A percentile compares a stretch with the other conserved stretches of the same genome.
These are phyloP conservation scores for Tuber calosporum DNA, from an alignment of 495 filamentous ascomycete genomes.

Conservation along the genomic window DNA sequence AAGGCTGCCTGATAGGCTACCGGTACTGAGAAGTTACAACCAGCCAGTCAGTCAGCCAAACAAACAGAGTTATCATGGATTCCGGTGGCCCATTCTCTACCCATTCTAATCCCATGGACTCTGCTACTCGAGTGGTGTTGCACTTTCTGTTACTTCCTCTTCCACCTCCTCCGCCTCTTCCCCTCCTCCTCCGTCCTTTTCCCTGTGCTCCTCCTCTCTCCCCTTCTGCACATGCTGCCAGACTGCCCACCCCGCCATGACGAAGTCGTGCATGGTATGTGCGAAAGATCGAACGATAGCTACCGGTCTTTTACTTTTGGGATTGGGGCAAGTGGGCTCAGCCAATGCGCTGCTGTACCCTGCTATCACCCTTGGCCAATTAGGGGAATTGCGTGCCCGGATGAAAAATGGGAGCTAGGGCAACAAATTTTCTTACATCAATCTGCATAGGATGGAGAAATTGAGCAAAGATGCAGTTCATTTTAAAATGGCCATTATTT, in stretches of 20 bases:
- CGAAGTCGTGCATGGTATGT: background rate
- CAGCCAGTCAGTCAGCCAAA: background rate
- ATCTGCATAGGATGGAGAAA: background rate
- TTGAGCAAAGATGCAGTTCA: background rate
- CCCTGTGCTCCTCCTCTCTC: background rate
- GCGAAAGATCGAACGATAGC: constrained; percentile 6
- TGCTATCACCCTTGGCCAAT: background rate
- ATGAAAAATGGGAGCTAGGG: background rate
- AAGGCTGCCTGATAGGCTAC: background rate
- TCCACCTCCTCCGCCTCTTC: background rate
- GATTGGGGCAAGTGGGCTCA: background rate
- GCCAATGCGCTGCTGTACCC: background rate
- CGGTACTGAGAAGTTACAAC: background rate
- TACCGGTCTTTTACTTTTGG: constrained; percentile 3
- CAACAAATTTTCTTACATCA: constrained; percentile 4
- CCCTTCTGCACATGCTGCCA: constrained; percentile 4
- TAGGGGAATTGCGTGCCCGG: background rate
- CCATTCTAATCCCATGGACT: background rate
- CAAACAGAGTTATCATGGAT: background rate
- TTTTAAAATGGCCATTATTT: constrained; percentile 2
- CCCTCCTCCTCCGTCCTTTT: constrained; percentile 1
- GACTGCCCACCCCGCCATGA: background rate
- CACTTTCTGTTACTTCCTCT: constrained; percentile 2
- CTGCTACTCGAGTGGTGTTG: background rate
- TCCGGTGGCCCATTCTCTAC: background rate